A percentile compares a stretch with the other conserved stretches of the same genome.
These are phyloP conservation scores for Euclidium syriacum DNA, from an alignment of 345 rosid genomes.

Conservation along the genomic window DNA sequence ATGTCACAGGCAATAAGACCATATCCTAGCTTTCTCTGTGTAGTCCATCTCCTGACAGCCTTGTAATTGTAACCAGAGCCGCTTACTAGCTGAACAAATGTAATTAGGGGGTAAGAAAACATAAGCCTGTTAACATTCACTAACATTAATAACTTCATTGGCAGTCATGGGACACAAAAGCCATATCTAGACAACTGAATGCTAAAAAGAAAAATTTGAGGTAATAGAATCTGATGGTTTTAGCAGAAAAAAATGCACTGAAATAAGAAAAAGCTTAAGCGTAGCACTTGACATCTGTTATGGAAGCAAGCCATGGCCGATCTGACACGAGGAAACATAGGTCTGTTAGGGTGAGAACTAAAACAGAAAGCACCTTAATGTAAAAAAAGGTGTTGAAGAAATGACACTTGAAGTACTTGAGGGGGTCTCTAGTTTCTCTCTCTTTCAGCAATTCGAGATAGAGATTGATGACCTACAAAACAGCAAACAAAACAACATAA, in stretches of 20 bases:
- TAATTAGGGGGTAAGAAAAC: neutral
- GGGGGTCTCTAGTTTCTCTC: slow-evolving; percentile 75
- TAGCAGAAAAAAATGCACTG: neutral
- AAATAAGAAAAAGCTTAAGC: neutral
- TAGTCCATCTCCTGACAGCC: slow-evolving; percentile 91
- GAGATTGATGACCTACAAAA: slow-evolving; percentile 69
- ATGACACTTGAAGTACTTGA: slow-evolving; percentile 79
- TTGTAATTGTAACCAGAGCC: slow-evolving; percentile 44
- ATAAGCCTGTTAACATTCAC: neutral
- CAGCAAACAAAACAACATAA: slow-evolving; percentile 1
- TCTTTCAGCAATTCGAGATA: slow-evolving; percentile 88
- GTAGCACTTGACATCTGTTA: neutral
- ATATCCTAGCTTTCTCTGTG: slow-evolving; percentile 70
- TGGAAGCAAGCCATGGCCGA: neutral
- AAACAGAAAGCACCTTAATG: slow-evolving; percentile 53
- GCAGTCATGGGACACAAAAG: neutral
- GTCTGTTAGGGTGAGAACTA: neutral
- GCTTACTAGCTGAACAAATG: slow-evolving; percentile 44
- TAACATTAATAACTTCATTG: neutral
- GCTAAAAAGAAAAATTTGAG: neutral
- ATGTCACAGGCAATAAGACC: slow-evolving; percentile 67
- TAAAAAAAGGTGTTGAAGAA: slow-evolving; percentile 86
- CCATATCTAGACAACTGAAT: neutral
- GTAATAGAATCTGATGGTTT: neutral
- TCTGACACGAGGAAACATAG: neutral